These are phyloP conservation scores for Rhododendron vialii DNA, from an alignment of 148 eudicot genomes.

Conservation along the genomic window DNA sequence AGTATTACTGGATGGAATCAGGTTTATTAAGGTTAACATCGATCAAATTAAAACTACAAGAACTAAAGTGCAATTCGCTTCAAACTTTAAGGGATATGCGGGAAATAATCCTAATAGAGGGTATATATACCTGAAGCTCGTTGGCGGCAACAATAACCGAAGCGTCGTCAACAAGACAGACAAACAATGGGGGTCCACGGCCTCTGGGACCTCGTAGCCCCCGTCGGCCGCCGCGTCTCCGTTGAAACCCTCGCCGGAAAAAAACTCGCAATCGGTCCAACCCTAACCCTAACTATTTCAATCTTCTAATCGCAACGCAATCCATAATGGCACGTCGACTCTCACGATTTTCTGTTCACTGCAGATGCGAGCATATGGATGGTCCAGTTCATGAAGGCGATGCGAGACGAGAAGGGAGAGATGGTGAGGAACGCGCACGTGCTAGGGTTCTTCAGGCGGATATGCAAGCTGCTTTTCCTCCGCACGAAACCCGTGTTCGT, in stretches of 20 bases:
- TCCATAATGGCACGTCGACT: background rate
- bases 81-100: too few species aligned
- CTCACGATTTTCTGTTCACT: background rate
- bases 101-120: too few species aligned
- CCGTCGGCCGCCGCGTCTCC: conserved; percentile 99
- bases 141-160: conserved; percentile 22
- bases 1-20: too few species aligned
- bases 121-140: background rate
- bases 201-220: conserved; percentile 89
- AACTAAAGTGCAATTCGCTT: too few species aligned
- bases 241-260: conserved; percentile 96
- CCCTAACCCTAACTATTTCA: conserved; percentile 17
- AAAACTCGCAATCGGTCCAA: conserved; percentile 80
- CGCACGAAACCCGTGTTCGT: conserved; percentile 93
- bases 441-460: conserved; percentile 87
- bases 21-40: too few species aligned
- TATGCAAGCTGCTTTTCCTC: conserved; percentile 90
- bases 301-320: background rate
- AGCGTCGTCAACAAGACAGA: background rate
- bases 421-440: conserved; percentile 93
- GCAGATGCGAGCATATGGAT: conserved; percentile 99
- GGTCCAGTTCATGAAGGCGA: conserved; percentile 96
- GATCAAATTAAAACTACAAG: too few species aligned
- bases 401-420: conserved; percentile 96
- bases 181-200: conserved; percentile 84